Percentiles rank a stretch among this genome's conserved stretches.
These are phyloP conservation scores for Venturia pyrina DNA, from an alignment of 2,329 filamentous ascomycete genomes.

Conservation along the genomic window DNA sequence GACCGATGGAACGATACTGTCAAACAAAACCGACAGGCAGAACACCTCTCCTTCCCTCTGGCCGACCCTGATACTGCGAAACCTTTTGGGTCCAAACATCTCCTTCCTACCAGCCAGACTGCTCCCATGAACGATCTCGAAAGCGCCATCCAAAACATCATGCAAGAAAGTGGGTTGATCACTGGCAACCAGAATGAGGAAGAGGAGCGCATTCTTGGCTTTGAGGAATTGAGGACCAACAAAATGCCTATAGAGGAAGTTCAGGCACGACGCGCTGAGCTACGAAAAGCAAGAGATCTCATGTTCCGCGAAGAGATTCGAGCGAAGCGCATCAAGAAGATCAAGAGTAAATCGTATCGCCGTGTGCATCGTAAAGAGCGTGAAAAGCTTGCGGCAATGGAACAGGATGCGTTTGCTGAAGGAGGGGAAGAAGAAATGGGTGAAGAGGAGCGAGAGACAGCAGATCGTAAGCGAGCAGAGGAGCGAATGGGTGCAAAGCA, in stretches of 20 bases:
- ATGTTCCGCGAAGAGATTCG: constrained; percentile 82
- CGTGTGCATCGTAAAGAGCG: constrained; percentile 79
- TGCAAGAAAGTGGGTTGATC: constrained; percentile 75
- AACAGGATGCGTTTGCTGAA: constrained; percentile 48
- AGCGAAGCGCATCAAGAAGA: constrained; percentile 92
- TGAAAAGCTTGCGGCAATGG: constrained; percentile 47
- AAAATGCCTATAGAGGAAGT: constrained; percentile 64
- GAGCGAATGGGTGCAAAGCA: constrained; percentile 80
- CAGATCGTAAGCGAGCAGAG: constrained; percentile 67
- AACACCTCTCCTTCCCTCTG: constrained; percentile 82
- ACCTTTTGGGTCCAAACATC: constrained; percentile 50
- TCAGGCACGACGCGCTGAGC: constrained; percentile 59
- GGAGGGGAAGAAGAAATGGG: constrained; percentile 39
- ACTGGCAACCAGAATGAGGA: constrained; percentile 47
- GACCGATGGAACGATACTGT: constrained; percentile 91
- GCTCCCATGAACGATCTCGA: constrained; percentile 73
- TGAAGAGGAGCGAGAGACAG: constrained; percentile 53
- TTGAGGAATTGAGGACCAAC: constrained; percentile 60
- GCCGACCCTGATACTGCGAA: constrained; percentile 58
- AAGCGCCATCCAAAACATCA: constrained; percentile 73
- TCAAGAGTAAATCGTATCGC: constrained; percentile 94
- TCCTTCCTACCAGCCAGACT: constrained; percentile 47
- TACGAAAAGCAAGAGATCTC: constrained; percentile 72
- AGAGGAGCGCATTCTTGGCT: constrained; percentile 57
- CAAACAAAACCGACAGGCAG: constrained; percentile 83